Base-by-base conservation (phyloP, 495 filamentous ascomycete species). In the Chaetomium tenue region DNA sequence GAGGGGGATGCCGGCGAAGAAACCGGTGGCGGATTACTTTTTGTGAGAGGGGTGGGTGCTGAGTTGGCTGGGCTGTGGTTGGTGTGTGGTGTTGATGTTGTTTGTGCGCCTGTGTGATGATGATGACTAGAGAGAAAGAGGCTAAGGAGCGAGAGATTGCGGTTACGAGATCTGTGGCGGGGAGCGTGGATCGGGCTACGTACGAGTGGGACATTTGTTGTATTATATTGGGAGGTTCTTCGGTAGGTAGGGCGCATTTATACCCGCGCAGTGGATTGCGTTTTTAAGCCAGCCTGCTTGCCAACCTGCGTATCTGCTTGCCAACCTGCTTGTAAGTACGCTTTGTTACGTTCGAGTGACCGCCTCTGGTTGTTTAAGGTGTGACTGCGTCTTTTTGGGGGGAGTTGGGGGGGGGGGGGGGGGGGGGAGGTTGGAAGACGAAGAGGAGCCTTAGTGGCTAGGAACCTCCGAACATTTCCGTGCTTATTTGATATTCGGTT, bases 1-100 rank as follows among this genome's bases (percentile, higher is more conserved):
- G 47, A 86, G 95, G 75, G 94, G 94, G 15, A 97, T 98, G 94
- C 94, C 94, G 71, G 94, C 94, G 50, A 98, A 98, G 84, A 98
- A 98, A 78, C 94, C 94, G 52, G 89, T 94, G 65, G 93, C 92
- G 68, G 93, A 98, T 79, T 98, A 98, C 82, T 98, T 98, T 73
- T 79, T 98, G 82, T 84, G 75, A 71, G 11, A 20, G 0, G 25
- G 20, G 33, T 37, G 3, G 33, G 33, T 3, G 1, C 5, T 37
- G 33, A 3, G 28, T 30, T 30, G 28, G 6, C 3, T 30, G 3
- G 28, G 28, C 6, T 30, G 28, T 30, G 28, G 28, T 30, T 30
- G 28, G 28, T 30, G 28, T 6, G 2, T 30, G 28, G 2, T 30
- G 33, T 37, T 37, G 33, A 1, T 37, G 33, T 37, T 42, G 23